Evolutionary conservation across 371 early-diverging fungal genomes (phyloP).

Genomic region (Mucor indicus): DNA sequence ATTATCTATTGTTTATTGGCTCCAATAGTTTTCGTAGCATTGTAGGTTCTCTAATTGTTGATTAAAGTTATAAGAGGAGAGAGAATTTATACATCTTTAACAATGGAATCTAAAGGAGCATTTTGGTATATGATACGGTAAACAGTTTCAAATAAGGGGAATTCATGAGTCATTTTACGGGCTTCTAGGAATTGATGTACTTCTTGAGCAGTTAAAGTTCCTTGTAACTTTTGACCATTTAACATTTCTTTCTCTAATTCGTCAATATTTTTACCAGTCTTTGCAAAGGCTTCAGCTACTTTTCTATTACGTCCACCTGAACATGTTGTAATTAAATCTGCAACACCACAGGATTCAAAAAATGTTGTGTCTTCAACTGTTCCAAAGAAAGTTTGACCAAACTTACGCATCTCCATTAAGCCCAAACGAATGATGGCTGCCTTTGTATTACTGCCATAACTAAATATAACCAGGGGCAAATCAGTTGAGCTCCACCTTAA

Average conservation of each 20-base stretch:
- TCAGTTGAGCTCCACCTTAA: too few relatives aligned
- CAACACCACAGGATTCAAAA: slow-evolving; percentile 95
- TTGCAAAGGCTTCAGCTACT: slow-evolving; percentile 86
- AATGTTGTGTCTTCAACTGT: slow-evolving; percentile 82
- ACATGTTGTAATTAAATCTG: slow-evolving; percentile 90
- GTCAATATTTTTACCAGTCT: slow-evolving; percentile 82
- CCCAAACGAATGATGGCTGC: slow-evolving; percentile 97
- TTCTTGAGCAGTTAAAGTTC: slow-evolving; percentile 90
- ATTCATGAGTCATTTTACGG: slow-evolving; percentile 57
- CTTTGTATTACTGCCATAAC: slow-evolving; percentile 93
- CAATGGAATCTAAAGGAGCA: slow-evolving; percentile 52
- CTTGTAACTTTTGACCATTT: slow-evolving; percentile 97
- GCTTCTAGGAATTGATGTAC: slow-evolving; percentile 77
- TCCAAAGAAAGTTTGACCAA: slow-evolving; percentile 78
- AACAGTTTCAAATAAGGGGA: slow-evolving; percentile 87
- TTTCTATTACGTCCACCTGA: slow-evolving; percentile 93
- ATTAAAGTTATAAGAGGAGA: too few relatives aligned
- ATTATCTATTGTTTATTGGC: too few relatives aligned
- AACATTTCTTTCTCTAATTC: slow-evolving; percentile 85
- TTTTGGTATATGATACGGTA: slow-evolving; percentile 86
- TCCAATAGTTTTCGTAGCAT: too few relatives aligned
- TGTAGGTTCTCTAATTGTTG: too few relatives aligned
- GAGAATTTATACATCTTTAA: slow-evolving; percentile 52
- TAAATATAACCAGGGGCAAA: too few relatives aligned
- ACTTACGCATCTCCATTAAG: slow-evolving; percentile 94